Evolutionary conservation across 257 asterid species (phyloP).

Genomic region (Fraxinus americana): DNA sequence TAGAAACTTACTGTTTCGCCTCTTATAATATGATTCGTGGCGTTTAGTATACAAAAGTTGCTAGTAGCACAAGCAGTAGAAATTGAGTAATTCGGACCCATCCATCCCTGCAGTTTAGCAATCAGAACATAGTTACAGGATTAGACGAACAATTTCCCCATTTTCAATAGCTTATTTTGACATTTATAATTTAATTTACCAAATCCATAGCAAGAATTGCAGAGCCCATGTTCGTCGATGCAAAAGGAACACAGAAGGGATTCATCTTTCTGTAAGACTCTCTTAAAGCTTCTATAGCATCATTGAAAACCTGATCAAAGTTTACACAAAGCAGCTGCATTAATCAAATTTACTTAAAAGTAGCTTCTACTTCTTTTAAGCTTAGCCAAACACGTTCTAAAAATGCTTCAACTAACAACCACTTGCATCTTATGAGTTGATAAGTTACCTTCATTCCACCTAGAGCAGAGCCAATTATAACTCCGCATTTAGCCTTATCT

Average conservation of each 20-base stretch:
- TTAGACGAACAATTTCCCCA: neutral
- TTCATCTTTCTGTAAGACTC: constrained; percentile 52
- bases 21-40: constrained; percentile 46
- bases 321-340: constrained; percentile 2
- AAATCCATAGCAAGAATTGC: constrained; percentile 52
- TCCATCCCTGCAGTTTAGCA: constrained; percentile 48
- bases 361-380: neutral
- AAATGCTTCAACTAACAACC: neutral
- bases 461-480: constrained; percentile 52
- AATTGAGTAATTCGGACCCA: constrained; percentile 55
- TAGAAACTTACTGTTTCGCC: constrained; percentile 49
- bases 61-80: constrained; percentile 64
- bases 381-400: neutral
- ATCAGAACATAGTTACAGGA: neutral
- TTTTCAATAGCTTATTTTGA: neutral
- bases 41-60: constrained; percentile 47
- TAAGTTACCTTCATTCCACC: constrained; percentile 49
- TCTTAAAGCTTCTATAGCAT: constrained; percentile 46
- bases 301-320: constrained; percentile 42
- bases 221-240: constrained; percentile 53
- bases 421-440: neutral
- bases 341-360: neutral
- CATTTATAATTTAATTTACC: constrained; percentile 24
- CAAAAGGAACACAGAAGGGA: constrained; percentile 53
- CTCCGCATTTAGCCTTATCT: constrained; percentile 47